Percentiles rank a stretch among this genome's conserved stretches.
phyloP scores from a whole-genome alignment of 768 basidiomycete genomes.

The Trametes meyenii region DNA sequence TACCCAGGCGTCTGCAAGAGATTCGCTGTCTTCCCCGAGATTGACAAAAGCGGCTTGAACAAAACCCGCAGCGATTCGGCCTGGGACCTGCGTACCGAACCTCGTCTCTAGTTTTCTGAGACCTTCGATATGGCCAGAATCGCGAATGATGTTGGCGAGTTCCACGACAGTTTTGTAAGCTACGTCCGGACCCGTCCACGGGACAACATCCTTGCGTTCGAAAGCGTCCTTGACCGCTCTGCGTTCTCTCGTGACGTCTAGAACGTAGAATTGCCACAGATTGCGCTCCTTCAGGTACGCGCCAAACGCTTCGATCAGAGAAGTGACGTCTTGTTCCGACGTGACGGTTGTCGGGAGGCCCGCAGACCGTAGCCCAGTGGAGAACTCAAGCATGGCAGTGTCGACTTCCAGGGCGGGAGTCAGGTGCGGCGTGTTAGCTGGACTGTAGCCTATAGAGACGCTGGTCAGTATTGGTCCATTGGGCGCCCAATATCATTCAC shows the following conservation, averaged over 20 bases:
- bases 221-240: slow-evolving; percentile 59
- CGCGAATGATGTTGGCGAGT: slow-evolving; percentile 65
- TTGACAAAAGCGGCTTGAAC: slow-evolving; percentile 67
- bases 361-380: slow-evolving; percentile 58
- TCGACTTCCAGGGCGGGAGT: slow-evolving; percentile 93
- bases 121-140: slow-evolving; percentile 58
- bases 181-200: slow-evolving; percentile 67
- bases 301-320: slow-evolving; percentile 65
- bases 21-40: slow-evolving; percentile 46
- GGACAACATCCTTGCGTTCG: slow-evolving; percentile 42
- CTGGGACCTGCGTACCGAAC: slow-evolving; percentile 66
- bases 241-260: slow-evolving; percentile 72
- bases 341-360: slow-evolving; percentile 74
- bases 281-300: slow-evolving; percentile 63
- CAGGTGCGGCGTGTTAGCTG: slow-evolving; percentile 89
- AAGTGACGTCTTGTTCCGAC: slow-evolving; percentile 68
- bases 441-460: slow-evolving; percentile 71
- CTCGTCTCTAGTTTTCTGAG: slow-evolving; percentile 63
- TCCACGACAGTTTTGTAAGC: slow-evolving; percentile 61
- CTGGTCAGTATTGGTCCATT: background rate
- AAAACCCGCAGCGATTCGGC: slow-evolving; percentile 70
- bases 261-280: slow-evolving; percentile 94
- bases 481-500: slow-evolving; percentile 42
- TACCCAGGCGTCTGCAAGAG: slow-evolving; percentile 72
- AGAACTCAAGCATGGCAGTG: slow-evolving; percentile 81